These are phyloP conservation scores for Pythium grandisporangium DNA, from an alignment of 352 stramenopile genomes.

Conservation along the genomic window DNA sequence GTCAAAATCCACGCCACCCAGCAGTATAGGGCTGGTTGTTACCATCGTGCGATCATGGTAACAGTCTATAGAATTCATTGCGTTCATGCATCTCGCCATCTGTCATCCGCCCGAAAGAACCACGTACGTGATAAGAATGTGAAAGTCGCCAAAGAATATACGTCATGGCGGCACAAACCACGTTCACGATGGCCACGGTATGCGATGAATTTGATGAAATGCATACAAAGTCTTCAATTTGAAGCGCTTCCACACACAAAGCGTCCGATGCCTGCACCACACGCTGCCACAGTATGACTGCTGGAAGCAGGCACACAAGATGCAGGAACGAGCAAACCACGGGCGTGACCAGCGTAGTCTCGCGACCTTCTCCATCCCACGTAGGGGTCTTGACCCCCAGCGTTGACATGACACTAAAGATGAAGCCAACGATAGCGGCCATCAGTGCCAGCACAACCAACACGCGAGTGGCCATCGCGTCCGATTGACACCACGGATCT, in stretches of 20 bases:
- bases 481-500: constrained; percentile 60
- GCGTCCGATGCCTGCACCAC: constrained; percentile 44
- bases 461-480: constrained; percentile 28
- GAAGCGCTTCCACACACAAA: constrained; percentile 24
- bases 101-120: background rate
- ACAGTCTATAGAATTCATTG: too few species aligned
- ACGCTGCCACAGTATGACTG: constrained; percentile 43
- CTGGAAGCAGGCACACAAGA: constrained; percentile 24
- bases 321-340: constrained; percentile 48
- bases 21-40: background rate
- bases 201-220: constrained; percentile 31
- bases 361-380: constrained; percentile 59
- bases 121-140: constrained; percentile 47
- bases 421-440: constrained; percentile 41
- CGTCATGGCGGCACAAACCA: constrained; percentile 27
- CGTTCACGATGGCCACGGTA: constrained; percentile 25
- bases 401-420: constrained; percentile 37
- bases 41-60: too few species aligned
- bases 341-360: constrained; percentile 41
- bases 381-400: constrained; percentile 55
- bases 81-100: too few species aligned
- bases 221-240: constrained; percentile 48
- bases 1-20: background rate
- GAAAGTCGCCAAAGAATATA: constrained; percentile 54
- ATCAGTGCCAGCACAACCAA: constrained; percentile 48